Evolutionary conservation across 495 filamentous ascomycete species (phyloP).

Genomic region (Parathielavia appendiculata): DNA sequence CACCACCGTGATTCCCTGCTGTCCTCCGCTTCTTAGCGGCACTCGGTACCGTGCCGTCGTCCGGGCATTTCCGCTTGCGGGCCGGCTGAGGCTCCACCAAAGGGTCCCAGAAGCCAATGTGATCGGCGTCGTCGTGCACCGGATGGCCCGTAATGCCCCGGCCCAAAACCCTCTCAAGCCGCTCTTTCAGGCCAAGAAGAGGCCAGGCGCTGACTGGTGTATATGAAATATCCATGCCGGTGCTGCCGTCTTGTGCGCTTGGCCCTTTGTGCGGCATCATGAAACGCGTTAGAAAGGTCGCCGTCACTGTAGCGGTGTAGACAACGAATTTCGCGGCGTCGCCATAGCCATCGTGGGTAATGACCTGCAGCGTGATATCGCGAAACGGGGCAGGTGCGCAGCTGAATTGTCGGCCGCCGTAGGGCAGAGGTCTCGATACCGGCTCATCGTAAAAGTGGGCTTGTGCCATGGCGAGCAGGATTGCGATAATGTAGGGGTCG

Average conservation of each 20-base stretch:
- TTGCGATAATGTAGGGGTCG: neutral
- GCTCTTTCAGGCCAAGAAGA: slow-evolving; percentile 6
- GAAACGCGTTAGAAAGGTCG: neutral
- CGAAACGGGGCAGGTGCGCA: neutral
- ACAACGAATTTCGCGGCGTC: neutral
- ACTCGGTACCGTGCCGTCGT: neutral
- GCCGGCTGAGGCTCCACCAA: neutral
- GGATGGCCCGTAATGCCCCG: neutral
- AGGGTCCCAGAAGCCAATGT: neutral
- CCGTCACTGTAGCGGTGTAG: neutral
- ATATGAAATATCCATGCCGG: slow-evolving; percentile 1
- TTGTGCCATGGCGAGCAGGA: slow-evolving; percentile 2
- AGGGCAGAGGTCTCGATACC: neutral
- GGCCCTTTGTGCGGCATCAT: neutral
- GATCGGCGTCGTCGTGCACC: neutral
- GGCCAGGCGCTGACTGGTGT: neutral
- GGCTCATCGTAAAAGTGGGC: neutral
- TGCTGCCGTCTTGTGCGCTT: neutral
- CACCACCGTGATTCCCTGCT: neutral
- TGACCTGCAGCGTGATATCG: neutral
- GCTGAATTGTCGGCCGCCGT: neutral
- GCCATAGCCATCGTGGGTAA: neutral
- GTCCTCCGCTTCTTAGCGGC: slow-evolving; percentile 1
- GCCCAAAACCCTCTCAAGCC: neutral
- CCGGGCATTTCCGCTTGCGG: neutral